Evolutionary conservation across 2,329 filamentous ascomycete species (phyloP).

Genomic region (Colletotrichum zoysiae): DNA sequence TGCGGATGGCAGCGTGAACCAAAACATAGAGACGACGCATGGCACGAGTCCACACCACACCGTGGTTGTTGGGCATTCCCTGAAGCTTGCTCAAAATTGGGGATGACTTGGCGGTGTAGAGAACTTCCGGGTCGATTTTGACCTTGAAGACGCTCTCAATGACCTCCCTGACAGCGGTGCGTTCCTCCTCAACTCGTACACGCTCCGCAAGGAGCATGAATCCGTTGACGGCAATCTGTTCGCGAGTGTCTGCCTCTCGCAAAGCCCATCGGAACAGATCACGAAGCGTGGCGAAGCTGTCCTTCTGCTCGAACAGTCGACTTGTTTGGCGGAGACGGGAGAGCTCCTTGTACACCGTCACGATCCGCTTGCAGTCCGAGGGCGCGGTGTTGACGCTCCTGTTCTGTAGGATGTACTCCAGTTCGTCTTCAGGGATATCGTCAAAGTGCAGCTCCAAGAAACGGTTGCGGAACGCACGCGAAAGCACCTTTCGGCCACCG

Average conservation of each 20-base stretch:
- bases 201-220: slow-evolving; percentile 97
- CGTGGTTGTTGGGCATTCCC: slow-evolving; percentile 64
- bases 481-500: slow-evolving; percentile 92
- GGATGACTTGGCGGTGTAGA: slow-evolving; percentile 76
- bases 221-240: slow-evolving; percentile 90
- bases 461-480: slow-evolving; percentile 93
- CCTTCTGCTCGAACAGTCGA: slow-evolving; percentile 95
- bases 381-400: slow-evolving; percentile 88
- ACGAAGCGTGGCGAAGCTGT: slow-evolving; percentile 94
- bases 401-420: slow-evolving; percentile 91
- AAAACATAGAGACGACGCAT: slow-evolving; percentile 94
- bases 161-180: slow-evolving; percentile 83
- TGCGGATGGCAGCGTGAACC: slow-evolving; percentile 85
- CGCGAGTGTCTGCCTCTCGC: slow-evolving; percentile 83
- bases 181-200: slow-evolving; percentile 91
- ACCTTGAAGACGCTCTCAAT: slow-evolving; percentile 94
- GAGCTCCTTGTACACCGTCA: slow-evolving; percentile 92
- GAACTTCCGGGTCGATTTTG: slow-evolving; percentile 76
- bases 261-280: slow-evolving; percentile 97
- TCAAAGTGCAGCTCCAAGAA: slow-evolving; percentile 98
- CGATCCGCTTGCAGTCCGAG: slow-evolving; percentile 91
- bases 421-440: slow-evolving; percentile 94
- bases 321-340: slow-evolving; percentile 90
- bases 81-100: slow-evolving; percentile 67
- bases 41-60: slow-evolving; percentile 92